Conservation (phyloP, 352 stramenopile species). For the Globisporangium takayamanum region DNA sequence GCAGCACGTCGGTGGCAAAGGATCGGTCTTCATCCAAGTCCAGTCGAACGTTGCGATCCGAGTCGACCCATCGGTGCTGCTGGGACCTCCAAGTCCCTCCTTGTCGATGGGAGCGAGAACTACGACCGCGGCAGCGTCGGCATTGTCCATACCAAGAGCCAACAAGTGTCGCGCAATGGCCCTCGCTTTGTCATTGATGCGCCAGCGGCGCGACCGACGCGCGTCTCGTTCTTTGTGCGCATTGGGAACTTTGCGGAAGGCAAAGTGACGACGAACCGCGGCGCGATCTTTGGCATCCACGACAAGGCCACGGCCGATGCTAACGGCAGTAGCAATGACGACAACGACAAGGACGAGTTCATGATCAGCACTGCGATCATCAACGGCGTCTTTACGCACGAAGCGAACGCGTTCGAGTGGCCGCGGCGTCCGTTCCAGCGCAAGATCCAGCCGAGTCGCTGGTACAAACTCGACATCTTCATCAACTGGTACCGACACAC, state of each 20-base stretch:
- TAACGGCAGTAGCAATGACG: neutral
- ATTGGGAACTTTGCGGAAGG: slow-evolving; percentile 39
- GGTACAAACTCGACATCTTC: slow-evolving; percentile 94
- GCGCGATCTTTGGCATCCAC: slow-evolving; percentile 59
- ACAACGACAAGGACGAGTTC: slow-evolving; percentile 32
- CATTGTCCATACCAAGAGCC: slow-evolving; percentile 14
- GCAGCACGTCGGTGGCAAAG: slow-evolving; percentile 25
- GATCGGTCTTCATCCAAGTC: slow-evolving; percentile 38
- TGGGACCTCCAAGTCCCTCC: slow-evolving; percentile 60
- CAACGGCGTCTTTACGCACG: slow-evolving; percentile 61
- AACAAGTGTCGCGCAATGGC: slow-evolving; percentile 38
- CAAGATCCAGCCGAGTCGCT: slow-evolving; percentile 61
- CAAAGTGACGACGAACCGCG: slow-evolving; percentile 39
- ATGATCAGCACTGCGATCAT: slow-evolving; percentile 65
- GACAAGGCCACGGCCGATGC: neutral
- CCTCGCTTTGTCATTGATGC: slow-evolving; percentile 32
- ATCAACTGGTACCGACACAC: slow-evolving; percentile 76
- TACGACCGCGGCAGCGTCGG: slow-evolving; percentile 13
- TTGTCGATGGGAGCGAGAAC: slow-evolving; percentile 44
- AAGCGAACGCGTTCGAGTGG: slow-evolving; percentile 62
- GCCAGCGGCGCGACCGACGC: slow-evolving; percentile 25
- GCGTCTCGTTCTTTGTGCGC: slow-evolving; percentile 76
- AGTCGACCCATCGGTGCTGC: slow-evolving; percentile 63
- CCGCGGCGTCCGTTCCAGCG: slow-evolving; percentile 40
- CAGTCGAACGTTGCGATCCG: slow-evolving; percentile 36